These are phyloP conservation scores for Venturia carpophila DNA, from an alignment of 2,329 filamentous ascomycete genomes.

Conservation along the genomic window DNA sequence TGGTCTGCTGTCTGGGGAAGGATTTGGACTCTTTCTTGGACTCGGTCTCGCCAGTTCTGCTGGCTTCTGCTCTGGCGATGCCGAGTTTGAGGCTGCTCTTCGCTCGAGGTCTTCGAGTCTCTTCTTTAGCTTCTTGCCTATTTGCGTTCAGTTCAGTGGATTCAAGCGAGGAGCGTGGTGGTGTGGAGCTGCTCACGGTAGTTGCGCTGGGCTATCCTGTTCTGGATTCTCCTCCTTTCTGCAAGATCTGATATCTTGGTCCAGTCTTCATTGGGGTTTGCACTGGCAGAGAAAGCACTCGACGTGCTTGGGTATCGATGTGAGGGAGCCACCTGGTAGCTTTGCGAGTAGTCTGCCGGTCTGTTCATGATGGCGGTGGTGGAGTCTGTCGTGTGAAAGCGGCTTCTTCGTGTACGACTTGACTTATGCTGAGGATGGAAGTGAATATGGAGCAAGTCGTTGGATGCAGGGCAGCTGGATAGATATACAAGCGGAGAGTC, in stretches of 20 bases:
- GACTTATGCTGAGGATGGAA: neutral
- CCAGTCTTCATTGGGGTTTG: conserved; percentile 96
- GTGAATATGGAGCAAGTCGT: neutral
- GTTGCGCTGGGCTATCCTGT: conserved; percentile 94
- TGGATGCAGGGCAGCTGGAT: conserved; percentile 9
- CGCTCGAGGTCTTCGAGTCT: conserved; percentile 78
- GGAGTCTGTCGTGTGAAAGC: neutral
- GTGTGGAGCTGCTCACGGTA: conserved; percentile 61
- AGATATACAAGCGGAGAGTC: conserved; percentile 8
- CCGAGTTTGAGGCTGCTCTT: conserved; percentile 58
- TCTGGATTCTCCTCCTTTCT: conserved; percentile 89
- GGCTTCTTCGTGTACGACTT: neutral
- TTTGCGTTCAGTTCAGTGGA: conserved; percentile 23
- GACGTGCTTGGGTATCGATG: conserved; percentile 73
- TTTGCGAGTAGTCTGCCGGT: conserved; percentile 34
- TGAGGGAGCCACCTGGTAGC: conserved; percentile 33
- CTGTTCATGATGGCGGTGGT: conserved; percentile 33
- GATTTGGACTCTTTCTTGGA: conserved; percentile 7
- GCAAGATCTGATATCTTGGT: conserved; percentile 97
- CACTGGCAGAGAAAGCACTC: conserved; percentile 89
- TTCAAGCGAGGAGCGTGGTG: neutral
- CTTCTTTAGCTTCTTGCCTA: conserved; percentile 89
- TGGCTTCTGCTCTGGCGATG: conserved; percentile 51
- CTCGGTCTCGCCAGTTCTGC: conserved; percentile 41
- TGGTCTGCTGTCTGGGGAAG: conserved; percentile 1